phyloP scores from a whole-genome alignment of 2,329 filamentous ascomycete species.

The Exophiala aquamarina region DNA sequence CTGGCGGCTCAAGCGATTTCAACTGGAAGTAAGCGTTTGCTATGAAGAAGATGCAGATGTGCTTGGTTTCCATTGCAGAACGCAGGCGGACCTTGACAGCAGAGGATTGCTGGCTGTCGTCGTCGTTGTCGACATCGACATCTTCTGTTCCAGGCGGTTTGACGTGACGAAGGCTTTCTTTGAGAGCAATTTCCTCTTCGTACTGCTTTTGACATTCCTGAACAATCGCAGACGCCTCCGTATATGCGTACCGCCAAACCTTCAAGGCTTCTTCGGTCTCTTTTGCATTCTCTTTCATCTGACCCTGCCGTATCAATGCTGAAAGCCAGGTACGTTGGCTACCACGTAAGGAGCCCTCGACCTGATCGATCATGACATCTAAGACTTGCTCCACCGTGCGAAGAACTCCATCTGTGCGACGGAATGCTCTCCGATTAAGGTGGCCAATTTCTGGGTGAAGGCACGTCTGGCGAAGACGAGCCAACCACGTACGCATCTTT shows the following conservation, averaged over 20 bases:
- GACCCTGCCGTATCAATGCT: constrained; percentile 67
- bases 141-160: constrained; percentile 38
- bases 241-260: constrained; percentile 64
- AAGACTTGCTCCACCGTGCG: constrained; percentile 84
- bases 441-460: constrained; percentile 80
- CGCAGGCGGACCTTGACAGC: constrained; percentile 67
- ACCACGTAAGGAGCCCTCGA: constrained; percentile 63
- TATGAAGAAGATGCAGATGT: constrained; percentile 80
- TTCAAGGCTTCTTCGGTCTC: constrained; percentile 65
- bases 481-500: constrained; percentile 76
- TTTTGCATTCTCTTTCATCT: constrained; percentile 75
- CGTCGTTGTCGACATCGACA: no score
- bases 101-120: constrained; percentile 50
- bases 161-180: constrained; percentile 35
- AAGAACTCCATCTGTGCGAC: constrained; percentile 66
- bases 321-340: constrained; percentile 69
- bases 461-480: constrained; percentile 75
- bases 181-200: constrained; percentile 41
- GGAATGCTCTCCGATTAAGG: constrained; percentile 63
- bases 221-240: constrained; percentile 52
- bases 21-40: constrained; percentile 83
- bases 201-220: constrained; percentile 65
- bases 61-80: constrained; percentile 73
- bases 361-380: constrained; percentile 87
- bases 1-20: constrained; percentile 66